These are phyloP conservation scores for Boletus subcaerulescens DNA, from an alignment of 768 basidiomycete genomes.

Conservation along the genomic window DNA sequence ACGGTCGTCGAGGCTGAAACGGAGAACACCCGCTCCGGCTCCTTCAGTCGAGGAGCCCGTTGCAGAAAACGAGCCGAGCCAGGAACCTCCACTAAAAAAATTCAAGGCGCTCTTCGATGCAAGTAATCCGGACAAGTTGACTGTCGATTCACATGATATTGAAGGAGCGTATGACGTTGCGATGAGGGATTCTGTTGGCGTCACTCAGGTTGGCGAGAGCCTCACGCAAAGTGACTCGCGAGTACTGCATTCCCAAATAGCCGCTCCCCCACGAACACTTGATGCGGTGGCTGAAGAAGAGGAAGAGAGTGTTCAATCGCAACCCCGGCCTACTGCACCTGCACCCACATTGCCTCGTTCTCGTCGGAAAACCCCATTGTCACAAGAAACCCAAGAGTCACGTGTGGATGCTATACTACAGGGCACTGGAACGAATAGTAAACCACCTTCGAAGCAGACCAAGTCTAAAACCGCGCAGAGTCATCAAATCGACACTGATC, in stretches of 20 bases:
- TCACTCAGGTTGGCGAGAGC: slow-evolving; percentile 19
- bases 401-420: slow-evolving; percentile 1
- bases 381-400: neutral
- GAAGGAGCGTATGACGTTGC: slow-evolving; percentile 10
- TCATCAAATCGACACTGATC: slow-evolving; percentile 51
- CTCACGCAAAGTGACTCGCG: slow-evolving; percentile 27
- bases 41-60: slow-evolving; percentile 17
- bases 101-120: slow-evolving; percentile 71
- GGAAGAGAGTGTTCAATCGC: slow-evolving; percentile 37
- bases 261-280: slow-evolving; percentile 13
- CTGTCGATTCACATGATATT: slow-evolving; percentile 20
- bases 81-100: slow-evolving; percentile 63
- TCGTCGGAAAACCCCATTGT: slow-evolving; percentile 1
- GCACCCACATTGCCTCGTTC: neutral
- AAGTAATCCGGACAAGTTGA: slow-evolving; percentile 48
- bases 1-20: slow-evolving; percentile 48
- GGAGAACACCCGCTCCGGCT: slow-evolving; percentile 43
- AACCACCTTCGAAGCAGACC: slow-evolving; percentile 6
- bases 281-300: slow-evolving; percentile 55
- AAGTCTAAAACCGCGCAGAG: slow-evolving; percentile 1
- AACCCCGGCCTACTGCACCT: neutral
- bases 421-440: slow-evolving; percentile 27
- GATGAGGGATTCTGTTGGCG: slow-evolving; percentile 10
- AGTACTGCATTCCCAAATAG: slow-evolving; percentile 3
- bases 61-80: slow-evolving; percentile 11